A percentile compares a stretch with the other conserved stretches of the same genome.
Evolutionary conservation across 2,329 filamentous ascomycete genomes (phyloP).

Genomic region (Laburnicola sp.): DNA sequence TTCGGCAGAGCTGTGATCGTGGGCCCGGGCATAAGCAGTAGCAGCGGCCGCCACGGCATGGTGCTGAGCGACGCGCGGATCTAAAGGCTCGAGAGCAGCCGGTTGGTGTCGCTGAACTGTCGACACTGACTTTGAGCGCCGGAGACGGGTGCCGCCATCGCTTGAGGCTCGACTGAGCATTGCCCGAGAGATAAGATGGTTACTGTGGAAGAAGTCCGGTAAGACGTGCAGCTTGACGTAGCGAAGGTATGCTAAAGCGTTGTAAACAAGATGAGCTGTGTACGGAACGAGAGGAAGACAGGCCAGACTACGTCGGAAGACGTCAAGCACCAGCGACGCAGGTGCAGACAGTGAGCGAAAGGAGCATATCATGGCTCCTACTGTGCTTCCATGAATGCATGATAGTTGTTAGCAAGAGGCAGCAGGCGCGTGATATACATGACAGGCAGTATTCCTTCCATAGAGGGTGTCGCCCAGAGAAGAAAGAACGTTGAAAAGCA

Average conservation of each 20-base stretch:
- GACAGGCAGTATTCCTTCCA: too few relatives aligned
- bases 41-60: constrained; percentile 46
- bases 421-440: too few relatives aligned
- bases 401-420: too few relatives aligned
- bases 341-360: not conserved
- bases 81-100: constrained; percentile 22
- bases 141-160: constrained; percentile 43
- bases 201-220: constrained; percentile 21
- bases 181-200: constrained; percentile 19
- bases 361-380: not conserved
- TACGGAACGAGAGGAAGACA: constrained; percentile 14
- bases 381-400: too few relatives aligned
- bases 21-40: constrained; percentile 40
- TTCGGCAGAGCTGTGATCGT: constrained; percentile 24
- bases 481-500: too few relatives aligned
- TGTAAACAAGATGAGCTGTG: constrained; percentile 22
- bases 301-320: not conserved
- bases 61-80: constrained; percentile 35
- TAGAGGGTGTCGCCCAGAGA: too few relatives aligned
- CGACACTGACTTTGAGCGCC: constrained; percentile 43
- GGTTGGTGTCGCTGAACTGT: constrained; percentile 31
- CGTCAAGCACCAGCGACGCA: not conserved
- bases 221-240: constrained; percentile 23
- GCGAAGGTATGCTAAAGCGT: constrained; percentile 26
- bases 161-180: constrained; percentile 44